Evolutionary conservation across 148 eudicot species (phyloP).

Genomic region (Spergularia bocconei): DNA sequence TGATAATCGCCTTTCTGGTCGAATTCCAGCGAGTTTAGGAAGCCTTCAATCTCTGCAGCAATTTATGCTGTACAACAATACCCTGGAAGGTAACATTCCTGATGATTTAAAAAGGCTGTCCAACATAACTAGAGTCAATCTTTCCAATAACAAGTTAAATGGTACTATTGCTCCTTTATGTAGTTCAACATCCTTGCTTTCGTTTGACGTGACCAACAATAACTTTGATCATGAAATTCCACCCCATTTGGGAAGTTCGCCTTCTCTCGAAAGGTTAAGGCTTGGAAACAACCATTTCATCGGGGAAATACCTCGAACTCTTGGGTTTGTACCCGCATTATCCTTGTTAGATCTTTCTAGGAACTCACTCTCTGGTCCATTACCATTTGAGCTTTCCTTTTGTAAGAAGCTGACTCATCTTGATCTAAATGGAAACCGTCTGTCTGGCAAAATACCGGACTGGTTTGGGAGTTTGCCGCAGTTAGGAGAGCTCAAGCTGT

Average conservation of each 20-base stretch:
- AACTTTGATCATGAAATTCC: constrained; percentile 75
- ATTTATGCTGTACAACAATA: constrained; percentile 88
- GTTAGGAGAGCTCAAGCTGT: constrained; percentile 85
- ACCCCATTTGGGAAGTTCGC: constrained; percentile 54
- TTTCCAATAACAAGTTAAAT: constrained; percentile 70
- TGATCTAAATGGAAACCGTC: constrained; percentile 70
- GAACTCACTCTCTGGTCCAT: constrained; percentile 62
- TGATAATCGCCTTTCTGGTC: constrained; percentile 73
- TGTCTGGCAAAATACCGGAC: constrained; percentile 65
- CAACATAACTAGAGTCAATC: constrained; percentile 77
- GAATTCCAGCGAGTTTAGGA: constrained; percentile 63
- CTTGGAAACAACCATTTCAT: constrained; percentile 67
- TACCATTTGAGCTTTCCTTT: constrained; percentile 62
- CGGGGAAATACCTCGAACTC: constrained; percentile 69
- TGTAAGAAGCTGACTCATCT: constrained; percentile 71
- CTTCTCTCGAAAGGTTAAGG: constrained; percentile 65
- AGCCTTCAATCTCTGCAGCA: constrained; percentile 49
- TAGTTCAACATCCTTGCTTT: constrained; percentile 63
- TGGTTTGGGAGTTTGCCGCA: constrained; percentile 81
- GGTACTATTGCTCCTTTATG: constrained; percentile 80
- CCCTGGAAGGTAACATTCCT: constrained; percentile 76
- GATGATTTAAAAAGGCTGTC: constrained; percentile 44
- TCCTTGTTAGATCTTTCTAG: constrained; percentile 73
- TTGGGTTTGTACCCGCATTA: constrained; percentile 50
- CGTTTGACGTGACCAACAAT: constrained; percentile 88